Evolutionary conservation across 2,329 filamentous ascomycete species (phyloP).

Genomic region (Tetracladium maxilliforme): DNA sequence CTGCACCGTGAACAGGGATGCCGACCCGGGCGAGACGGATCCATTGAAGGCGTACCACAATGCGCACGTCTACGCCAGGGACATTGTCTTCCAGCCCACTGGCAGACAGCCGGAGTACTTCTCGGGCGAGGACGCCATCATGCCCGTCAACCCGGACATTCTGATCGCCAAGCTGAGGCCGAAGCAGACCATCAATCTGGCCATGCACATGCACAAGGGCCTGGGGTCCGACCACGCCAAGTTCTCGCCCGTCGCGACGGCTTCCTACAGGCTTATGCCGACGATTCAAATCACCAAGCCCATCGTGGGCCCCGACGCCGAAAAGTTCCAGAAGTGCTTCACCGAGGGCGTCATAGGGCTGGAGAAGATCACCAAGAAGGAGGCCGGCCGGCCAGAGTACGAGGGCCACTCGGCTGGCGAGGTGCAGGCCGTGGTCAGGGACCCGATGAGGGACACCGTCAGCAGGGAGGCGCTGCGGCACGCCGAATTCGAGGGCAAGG

Average conservation of each 20-base stretch:
- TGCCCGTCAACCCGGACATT: conserved; percentile 79
- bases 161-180: conserved; percentile 88
- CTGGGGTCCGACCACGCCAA: conserved; percentile 91
- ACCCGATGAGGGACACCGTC: conserved; percentile 90
- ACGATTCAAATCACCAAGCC: conserved; percentile 72
- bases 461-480: conserved; percentile 86
- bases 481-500: conserved; percentile 86
- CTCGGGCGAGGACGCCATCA: conserved; percentile 50
- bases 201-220: conserved; percentile 91
- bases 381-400: conserved; percentile 47
- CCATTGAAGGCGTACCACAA: conserved; percentile 75
- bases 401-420: conserved; percentile 66
- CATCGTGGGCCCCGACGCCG: conserved; percentile 74
- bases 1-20: conserved; percentile 67
- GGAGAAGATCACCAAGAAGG: conserved; percentile 53
- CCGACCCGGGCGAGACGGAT: conserved; percentile 59
- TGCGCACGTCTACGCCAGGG: conserved; percentile 66
- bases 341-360: conserved; percentile 75
- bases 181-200: conserved; percentile 71
- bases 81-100: conserved; percentile 62
- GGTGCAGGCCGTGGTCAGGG: conserved; percentile 71
- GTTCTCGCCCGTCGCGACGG: conserved; percentile 91
- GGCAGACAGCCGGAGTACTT: conserved; percentile 63
- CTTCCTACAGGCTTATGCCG: conserved; percentile 81
- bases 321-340: conserved; percentile 85